Conservation (phyloP, 176 grass and related monocot species). For the Neostapfia colusana region DNA sequence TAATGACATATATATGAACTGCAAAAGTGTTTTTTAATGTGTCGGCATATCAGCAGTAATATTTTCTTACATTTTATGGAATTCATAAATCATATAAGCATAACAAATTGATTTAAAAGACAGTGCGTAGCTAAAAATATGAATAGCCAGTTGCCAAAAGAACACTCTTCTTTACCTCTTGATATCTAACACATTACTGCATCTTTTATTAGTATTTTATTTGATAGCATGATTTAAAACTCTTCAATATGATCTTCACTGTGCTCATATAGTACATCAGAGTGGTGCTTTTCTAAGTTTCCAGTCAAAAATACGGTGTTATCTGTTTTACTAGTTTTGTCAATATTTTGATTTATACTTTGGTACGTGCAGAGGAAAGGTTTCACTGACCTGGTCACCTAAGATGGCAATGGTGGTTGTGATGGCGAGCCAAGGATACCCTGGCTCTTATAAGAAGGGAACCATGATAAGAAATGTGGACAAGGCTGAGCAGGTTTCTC, state of each 20-base stretch:
- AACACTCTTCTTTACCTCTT: too few relatives aligned
- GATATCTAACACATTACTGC: too few relatives aligned
- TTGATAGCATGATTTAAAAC: neutral
- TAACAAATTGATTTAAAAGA: neutral
- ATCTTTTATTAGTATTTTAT: too few relatives aligned
- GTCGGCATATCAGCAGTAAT: too few relatives aligned
- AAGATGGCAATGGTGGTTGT: constrained; percentile 78
- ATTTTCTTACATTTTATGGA: too few relatives aligned
- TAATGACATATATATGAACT: too few relatives aligned
- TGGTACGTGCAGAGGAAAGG: constrained; percentile 60
- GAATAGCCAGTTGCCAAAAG: neutral
- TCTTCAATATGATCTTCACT: too few relatives aligned
- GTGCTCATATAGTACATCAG: neutral
- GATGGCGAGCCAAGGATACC: constrained; percentile 86
- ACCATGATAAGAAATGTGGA: constrained; percentile 71
- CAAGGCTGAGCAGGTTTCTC: constrained; percentile 66
- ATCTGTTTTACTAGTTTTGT: neutral
- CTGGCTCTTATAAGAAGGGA: constrained; percentile 72
- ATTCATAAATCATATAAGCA: neutral
- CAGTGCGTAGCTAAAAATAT: neutral
- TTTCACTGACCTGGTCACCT: constrained; percentile 66
- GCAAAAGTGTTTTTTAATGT: neutral
- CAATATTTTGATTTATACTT: neutral
- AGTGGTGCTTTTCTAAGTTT: neutral
- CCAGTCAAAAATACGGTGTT: neutral